Evolutionary conservation across 371 early-diverging fungal genomes (phyloP).

Genomic region (Circinella umbellata): DNA sequence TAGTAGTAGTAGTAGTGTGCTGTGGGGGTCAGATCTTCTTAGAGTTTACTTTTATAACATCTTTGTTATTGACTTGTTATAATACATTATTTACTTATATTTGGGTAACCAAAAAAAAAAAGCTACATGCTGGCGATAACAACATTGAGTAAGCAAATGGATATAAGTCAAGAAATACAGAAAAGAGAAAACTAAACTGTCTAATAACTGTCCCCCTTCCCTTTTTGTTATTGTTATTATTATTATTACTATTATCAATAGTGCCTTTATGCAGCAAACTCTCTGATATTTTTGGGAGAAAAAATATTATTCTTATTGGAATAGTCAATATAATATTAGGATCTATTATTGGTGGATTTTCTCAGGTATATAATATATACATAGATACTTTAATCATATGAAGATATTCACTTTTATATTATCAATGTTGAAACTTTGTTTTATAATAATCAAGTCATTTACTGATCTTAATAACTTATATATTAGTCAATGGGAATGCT

Average conservation of each 20-base stretch:
- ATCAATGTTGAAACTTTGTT: background rate
- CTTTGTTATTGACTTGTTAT: background rate
- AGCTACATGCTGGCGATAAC: background rate
- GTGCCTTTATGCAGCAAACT: background rate
- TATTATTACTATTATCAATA: background rate
- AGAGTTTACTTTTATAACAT: background rate
- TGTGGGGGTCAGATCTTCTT: background rate
- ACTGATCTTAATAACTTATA: background rate
- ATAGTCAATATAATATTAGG: background rate
- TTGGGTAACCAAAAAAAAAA: background rate
- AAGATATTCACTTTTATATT: no score
- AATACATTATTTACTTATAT: background rate
- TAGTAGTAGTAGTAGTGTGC: no score
- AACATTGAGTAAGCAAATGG: background rate
- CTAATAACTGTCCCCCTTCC: background rate
- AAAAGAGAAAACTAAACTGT: no score
- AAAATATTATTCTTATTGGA: background rate
- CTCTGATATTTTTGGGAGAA: constrained; percentile 1
- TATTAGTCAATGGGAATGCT: background rate
- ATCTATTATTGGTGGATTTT: background rate
- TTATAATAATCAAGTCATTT: background rate
- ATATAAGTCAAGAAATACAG: background rate
- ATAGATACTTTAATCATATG: no score
- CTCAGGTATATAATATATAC: background rate
- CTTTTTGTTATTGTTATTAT: background rate